Conservation (phyloP, 1,139 yeast genomes). For the Geotrichum bryndzae region DNA sequence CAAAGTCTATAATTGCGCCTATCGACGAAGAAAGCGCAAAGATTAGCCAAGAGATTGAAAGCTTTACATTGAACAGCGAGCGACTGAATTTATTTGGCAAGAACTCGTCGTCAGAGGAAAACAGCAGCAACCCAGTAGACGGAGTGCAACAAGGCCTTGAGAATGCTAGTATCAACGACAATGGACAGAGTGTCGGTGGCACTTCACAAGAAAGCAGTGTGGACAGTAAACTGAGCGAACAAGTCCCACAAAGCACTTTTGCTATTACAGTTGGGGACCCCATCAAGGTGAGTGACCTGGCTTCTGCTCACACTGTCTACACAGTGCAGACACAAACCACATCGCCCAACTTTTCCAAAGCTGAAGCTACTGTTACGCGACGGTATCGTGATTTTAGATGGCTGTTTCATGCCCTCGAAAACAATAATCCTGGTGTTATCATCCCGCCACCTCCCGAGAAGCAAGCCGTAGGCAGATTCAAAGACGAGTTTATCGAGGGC, state of each 20-base stretch:
- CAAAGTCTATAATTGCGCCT: not conserved
- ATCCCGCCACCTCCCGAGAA: constrained; percentile 98
- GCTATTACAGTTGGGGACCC: constrained; percentile 85
- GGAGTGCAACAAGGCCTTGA: not conserved
- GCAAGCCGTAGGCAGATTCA: constrained; percentile 84
- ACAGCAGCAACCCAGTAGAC: not conserved
- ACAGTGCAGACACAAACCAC: constrained; percentile 58
- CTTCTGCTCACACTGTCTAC: constrained; percentile 85
- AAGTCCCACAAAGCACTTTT: constrained; percentile 30
- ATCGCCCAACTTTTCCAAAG: constrained; percentile 36
- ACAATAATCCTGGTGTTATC: constrained; percentile 81
- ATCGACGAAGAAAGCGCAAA: constrained; percentile 6
- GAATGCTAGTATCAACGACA: not conserved
- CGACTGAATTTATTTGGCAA: constrained; percentile 17
- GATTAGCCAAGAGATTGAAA: constrained; percentile 14
- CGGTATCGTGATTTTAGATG: constrained; percentile 79
- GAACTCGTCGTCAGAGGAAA: not conserved
- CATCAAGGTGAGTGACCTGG: constrained; percentile 80
- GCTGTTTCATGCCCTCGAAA: constrained; percentile 83
- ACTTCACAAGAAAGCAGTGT: not conserved
- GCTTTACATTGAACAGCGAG: constrained; percentile 17
- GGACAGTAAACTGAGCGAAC: not conserved
- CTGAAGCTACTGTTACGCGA: constrained; percentile 54
- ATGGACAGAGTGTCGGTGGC: not conserved
- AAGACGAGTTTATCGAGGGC: constrained; percentile 80